A percentile compares a stretch with the other conserved stretches of the same genome.
These are phyloP conservation scores for Coniosporium tulheliwenetii DNA, from an alignment of 2,329 filamentous ascomycete genomes.

Conservation along the genomic window DNA sequence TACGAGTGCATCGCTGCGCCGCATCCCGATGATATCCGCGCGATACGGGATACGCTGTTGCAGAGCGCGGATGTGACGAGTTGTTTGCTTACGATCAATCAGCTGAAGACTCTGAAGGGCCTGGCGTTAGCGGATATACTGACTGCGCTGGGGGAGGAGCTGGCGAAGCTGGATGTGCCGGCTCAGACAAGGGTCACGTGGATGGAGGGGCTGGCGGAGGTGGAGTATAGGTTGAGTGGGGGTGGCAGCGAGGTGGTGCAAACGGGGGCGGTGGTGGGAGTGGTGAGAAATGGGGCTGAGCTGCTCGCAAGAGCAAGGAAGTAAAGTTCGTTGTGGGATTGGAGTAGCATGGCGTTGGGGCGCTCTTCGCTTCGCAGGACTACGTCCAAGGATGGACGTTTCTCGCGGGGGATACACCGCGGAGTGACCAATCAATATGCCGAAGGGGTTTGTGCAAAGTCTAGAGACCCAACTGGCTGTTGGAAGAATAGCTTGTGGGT, in stretches of 20 bases:
- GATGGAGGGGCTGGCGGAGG: constrained; percentile 80
- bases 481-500: no score
- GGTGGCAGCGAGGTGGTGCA: constrained; percentile 80
- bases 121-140: constrained; percentile 89
- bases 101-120: constrained; percentile 71
- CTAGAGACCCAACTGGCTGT: no score
- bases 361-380: no score
- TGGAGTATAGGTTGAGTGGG: constrained; percentile 80
- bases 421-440: no score
- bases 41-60: constrained; percentile 72
- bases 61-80: constrained; percentile 76
- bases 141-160: constrained; percentile 67
- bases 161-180: constrained; percentile 69
- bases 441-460: no score
- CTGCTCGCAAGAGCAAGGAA: constrained; percentile 33
- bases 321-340: not conserved
- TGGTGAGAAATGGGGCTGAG: constrained; percentile 75
- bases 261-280: constrained; percentile 82
- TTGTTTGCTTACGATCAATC: constrained; percentile 75
- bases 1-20: constrained; percentile 96
- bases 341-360: no score
- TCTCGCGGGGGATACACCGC: no score
- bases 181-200: constrained; percentile 79
- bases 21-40: constrained; percentile 72
- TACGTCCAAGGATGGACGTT: no score